Percentiles rank a stretch among this genome's conserved stretches.
Evolutionary conservation across 2,329 filamentous ascomycete genomes (phyloP).

Genomic region (Aspergillus aculeatus): DNA sequence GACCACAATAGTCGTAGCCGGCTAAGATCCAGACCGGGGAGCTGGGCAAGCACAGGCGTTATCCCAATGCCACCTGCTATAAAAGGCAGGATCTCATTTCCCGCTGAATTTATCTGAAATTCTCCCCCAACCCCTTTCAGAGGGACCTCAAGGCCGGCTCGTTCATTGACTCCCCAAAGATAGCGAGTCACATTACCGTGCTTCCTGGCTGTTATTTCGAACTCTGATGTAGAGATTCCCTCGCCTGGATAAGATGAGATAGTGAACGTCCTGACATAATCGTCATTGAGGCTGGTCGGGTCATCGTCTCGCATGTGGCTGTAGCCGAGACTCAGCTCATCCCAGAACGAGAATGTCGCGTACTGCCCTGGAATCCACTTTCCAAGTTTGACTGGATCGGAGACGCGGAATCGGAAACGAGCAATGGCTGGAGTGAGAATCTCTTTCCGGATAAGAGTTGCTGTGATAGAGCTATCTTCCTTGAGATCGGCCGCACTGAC

Average conservation of each 20-base stretch:
- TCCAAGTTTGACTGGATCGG: slow-evolving; percentile 32
- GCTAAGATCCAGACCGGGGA: slow-evolving; percentile 50
- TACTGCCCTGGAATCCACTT: slow-evolving; percentile 72
- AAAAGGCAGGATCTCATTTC: slow-evolving; percentile 54
- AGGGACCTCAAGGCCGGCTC: slow-evolving; percentile 59
- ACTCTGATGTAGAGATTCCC: slow-evolving; percentile 44
- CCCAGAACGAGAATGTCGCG: slow-evolving; percentile 69
- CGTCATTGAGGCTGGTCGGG: slow-evolving; percentile 77
- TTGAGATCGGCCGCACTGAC: slow-evolving; percentile 14
- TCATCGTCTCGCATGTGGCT: slow-evolving; percentile 82
- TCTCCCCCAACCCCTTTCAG: slow-evolving; percentile 72
- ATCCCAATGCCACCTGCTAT: slow-evolving; percentile 80
- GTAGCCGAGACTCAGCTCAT: slow-evolving; percentile 70
- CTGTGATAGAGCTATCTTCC: slow-evolving; percentile 37
- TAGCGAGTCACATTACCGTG: slow-evolving; percentile 68
- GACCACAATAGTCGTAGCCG: slow-evolving; percentile 67
- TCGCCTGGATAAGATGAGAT: slow-evolving; percentile 61
- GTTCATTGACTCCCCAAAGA: slow-evolving; percentile 59
- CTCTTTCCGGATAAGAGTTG: slow-evolving; percentile 59
- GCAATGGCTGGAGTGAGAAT: slow-evolving; percentile 65
- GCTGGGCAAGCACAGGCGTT: slow-evolving; percentile 73
- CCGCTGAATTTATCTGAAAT: slow-evolving; percentile 46
- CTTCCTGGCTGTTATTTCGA: slow-evolving; percentile 71
- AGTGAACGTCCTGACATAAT: slow-evolving; percentile 81
- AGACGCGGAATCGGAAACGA: slow-evolving; percentile 61